phyloP scores from a whole-genome alignment of 768 basidiomycete genomes.

The Tylopilus vinaceipallidus region DNA sequence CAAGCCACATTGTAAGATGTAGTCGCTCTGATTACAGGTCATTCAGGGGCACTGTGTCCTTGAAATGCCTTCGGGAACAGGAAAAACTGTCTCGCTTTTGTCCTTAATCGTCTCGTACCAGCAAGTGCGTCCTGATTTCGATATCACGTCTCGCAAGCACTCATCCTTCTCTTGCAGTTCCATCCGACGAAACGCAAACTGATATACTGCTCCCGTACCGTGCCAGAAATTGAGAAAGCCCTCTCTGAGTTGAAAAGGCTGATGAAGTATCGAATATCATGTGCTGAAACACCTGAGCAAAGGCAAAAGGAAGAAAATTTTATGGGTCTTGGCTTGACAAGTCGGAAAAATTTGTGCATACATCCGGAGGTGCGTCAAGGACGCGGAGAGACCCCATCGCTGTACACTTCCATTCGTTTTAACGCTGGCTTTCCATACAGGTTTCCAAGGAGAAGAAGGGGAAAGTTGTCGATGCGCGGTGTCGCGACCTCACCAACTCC shows the following conservation, averaged over 20 bases:
- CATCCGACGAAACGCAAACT: conserved; percentile 91
- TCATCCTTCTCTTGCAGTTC: conserved; percentile 51
- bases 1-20: neutral
- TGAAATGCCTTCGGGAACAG: conserved; percentile 99
- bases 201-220: conserved; percentile 98
- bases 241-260: conserved; percentile 91
- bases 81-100: conserved; percentile 95
- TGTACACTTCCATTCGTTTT: neutral
- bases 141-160: neutral
- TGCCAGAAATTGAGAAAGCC: conserved; percentile 99
- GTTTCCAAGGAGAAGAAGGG: conserved; percentile 99
- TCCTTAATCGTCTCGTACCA: conserved; percentile 98
- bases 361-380: conserved; percentile 76
- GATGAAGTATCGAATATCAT: conserved; percentile 80
- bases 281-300: conserved; percentile 71
- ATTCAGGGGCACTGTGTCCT: conserved; percentile 95
- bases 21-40: neutral
- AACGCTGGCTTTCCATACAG: conserved; percentile 37
- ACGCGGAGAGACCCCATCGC: neutral
- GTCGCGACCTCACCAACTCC: conserved; percentile 90
- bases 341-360: conserved; percentile 94
- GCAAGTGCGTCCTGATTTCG: conserved; percentile 52
- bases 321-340: conserved; percentile 89
- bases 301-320: conserved; percentile 78
- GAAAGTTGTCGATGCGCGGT: conserved; percentile 93